Evolutionary conservation across 352 stramenopile species (phyloP).

Genomic region (Phytophthora kernoviae): DNA sequence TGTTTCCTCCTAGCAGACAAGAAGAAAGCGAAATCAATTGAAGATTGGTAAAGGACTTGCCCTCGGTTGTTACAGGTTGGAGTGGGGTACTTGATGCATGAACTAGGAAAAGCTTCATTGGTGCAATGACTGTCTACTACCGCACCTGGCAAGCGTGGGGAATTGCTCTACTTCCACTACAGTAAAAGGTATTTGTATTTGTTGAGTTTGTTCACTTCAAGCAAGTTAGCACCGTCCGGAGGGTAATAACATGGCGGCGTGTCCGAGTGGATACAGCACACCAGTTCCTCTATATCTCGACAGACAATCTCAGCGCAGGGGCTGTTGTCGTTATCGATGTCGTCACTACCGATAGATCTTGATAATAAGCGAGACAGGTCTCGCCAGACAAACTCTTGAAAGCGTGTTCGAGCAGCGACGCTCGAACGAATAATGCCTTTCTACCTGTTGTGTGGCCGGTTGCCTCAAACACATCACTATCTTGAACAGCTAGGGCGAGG

Average conservation of each 20-base stretch:
- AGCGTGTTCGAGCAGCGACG: slow-evolving; percentile 9
- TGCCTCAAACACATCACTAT: neutral
- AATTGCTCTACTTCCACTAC: neutral
- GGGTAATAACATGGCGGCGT: slow-evolving; percentile 15
- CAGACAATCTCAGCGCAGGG: slow-evolving; percentile 11
- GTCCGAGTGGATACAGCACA: slow-evolving; percentile 41
- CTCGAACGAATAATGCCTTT: neutral
- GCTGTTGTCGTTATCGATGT: neutral
- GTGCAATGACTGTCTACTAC: no score
- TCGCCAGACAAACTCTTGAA: slow-evolving; percentile 43
- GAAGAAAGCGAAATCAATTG: slow-evolving; percentile 29
- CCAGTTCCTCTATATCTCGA: slow-evolving; percentile 30
- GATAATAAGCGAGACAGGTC: slow-evolving; percentile 30
- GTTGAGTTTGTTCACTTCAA: slow-evolving; percentile 19
- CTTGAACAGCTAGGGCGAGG: slow-evolving; percentile 14
- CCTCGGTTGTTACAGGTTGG: no score
- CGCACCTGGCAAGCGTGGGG: no score
- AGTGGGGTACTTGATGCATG: no score
- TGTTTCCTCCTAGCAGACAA: slow-evolving; percentile 13
- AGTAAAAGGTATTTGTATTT: slow-evolving; percentile 17
- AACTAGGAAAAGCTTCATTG: no score
- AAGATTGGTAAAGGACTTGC: slow-evolving; percentile 20
- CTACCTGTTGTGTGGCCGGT: neutral
- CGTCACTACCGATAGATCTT: neutral
- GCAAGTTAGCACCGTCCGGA: neutral